Evolutionary conservation across 805 yeast species (phyloP).

Genomic region (Naumovozyma dairenensis): DNA sequence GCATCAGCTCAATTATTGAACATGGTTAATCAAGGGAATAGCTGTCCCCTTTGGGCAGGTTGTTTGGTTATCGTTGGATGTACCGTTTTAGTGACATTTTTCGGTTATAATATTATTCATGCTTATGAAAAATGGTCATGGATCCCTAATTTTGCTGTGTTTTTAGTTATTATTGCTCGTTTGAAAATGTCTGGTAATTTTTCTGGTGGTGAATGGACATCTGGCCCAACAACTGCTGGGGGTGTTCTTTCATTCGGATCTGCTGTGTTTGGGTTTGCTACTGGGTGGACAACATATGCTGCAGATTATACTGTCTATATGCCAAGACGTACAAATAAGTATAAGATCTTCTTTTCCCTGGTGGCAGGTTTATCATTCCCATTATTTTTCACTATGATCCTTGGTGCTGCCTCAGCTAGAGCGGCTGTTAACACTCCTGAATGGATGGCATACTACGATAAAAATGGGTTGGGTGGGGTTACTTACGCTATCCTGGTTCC

Average conservation of each 20-base stretch:
- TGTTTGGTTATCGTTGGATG: conserved; percentile 58
- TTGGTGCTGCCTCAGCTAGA: conserved; percentile 82
- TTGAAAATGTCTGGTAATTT: conserved; percentile 59
- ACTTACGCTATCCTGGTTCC: conserved; percentile 67
- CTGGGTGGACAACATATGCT: conserved; percentile 94
- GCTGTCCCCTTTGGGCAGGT: conserved; percentile 85
- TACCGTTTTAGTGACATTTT: conserved; percentile 67
- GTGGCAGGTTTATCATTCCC: conserved; percentile 57
- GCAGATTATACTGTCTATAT: conserved; percentile 87
- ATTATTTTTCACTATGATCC: conserved; percentile 54
- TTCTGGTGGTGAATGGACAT: conserved; percentile 37
- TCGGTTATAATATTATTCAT: conserved; percentile 79
- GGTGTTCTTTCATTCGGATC: conserved; percentile 74
- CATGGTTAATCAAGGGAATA: conserved; percentile 48
- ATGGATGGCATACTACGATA: conserved; percentile 42
- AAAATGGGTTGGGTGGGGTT: conserved; percentile 67
- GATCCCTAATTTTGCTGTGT: conserved; percentile 68
- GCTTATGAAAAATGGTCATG: conserved; percentile 75
- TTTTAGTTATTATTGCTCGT: conserved; percentile 70
- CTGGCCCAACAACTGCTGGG: conserved; percentile 68
- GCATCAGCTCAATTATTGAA: conserved; percentile 76
- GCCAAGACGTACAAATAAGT: conserved; percentile 50
- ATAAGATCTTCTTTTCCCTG: conserved; percentile 54
- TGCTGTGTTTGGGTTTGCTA: conserved; percentile 75
- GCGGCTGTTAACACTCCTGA: conserved; percentile 42